Evolutionary conservation across 2,329 filamentous ascomycete species (phyloP).

Genomic region (Colletotrichum tanaceti): DNA sequence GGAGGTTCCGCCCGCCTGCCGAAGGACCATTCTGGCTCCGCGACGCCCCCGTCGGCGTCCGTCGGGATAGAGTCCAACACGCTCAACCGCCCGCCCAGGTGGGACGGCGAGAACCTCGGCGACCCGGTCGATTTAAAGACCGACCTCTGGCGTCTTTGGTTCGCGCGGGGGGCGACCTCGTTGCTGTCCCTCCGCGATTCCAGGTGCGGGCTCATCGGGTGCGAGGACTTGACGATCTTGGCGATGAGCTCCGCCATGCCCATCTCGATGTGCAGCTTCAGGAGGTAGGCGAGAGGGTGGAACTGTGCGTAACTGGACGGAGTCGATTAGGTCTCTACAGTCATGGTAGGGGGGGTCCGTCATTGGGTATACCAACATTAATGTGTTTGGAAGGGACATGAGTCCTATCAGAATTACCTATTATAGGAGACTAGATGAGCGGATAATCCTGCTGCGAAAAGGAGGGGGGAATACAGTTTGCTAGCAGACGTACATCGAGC

Average conservation of each 20-base stretch:
- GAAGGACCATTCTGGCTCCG: neutral
- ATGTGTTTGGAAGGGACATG: slow-evolving; percentile 45
- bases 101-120: slow-evolving; percentile 3
- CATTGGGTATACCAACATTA: slow-evolving; percentile 42
- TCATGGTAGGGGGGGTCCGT: too few species aligned
- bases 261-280: slow-evolving; percentile 64
- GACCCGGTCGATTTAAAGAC: slow-evolving; percentile 7
- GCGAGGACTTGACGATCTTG: slow-evolving; percentile 46
- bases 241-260: slow-evolving; percentile 62
- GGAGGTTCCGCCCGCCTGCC: neutral
- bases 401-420: slow-evolving; percentile 42
- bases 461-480: rapidly evolving
- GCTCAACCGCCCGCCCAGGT: neutral
- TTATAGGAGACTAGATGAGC: neutral
- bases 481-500: slow-evolving; percentile 44
- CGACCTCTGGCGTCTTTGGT: neutral
- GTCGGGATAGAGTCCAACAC: neutral
- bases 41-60: neutral
- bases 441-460: too few species aligned
- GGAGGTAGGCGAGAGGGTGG: slow-evolving; percentile 60
- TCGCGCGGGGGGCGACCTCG: neutral
- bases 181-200: slow-evolving; percentile 12
- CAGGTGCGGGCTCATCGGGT: slow-evolving; percentile 47
- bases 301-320: slow-evolving; percentile 45
- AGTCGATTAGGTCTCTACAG: neutral